phyloP scores from a whole-genome alignment of 768 basidiomycete genomes.

The Lactarius akahatsu region DNA sequence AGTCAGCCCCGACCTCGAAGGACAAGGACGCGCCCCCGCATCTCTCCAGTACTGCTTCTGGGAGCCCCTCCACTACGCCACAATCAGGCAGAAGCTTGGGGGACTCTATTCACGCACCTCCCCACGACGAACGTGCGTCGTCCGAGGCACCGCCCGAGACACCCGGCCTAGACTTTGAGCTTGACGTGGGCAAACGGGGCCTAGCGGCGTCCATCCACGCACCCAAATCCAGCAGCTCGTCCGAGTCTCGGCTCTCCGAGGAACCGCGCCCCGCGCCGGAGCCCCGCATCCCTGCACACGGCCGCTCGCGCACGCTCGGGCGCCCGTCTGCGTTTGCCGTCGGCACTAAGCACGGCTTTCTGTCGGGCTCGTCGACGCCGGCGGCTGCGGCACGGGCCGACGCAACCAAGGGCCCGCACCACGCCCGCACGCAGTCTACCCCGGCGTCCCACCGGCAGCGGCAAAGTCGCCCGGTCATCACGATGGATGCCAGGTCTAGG shows the following conservation, averaged over 20 bases:
- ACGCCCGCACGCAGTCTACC: constrained; percentile 65
- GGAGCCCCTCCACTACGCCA: neutral
- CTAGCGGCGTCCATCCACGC: constrained; percentile 59
- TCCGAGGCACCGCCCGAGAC: constrained; percentile 1
- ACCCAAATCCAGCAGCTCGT: constrained; percentile 35
- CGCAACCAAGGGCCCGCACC: constrained; percentile 35
- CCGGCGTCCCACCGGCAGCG: constrained; percentile 49
- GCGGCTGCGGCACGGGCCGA: constrained; percentile 33
- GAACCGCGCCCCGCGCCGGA: constrained; percentile 32
- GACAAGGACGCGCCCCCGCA: neutral
- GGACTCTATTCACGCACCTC: constrained; percentile 11
- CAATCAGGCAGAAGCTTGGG: constrained; percentile 9
- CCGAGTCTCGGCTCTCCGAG: neutral
- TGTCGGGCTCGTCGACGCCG: constrained; percentile 44
- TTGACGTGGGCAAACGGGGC: constrained; percentile 33
- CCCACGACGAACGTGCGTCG: neutral
- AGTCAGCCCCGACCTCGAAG: neutral
- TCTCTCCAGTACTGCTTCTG: neutral
- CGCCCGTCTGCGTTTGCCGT: constrained; percentile 33
- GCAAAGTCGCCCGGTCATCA: constrained; percentile 63
- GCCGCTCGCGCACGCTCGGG: constrained; percentile 58
- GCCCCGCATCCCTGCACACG: constrained; percentile 44
- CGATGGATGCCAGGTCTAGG: constrained; percentile 66
- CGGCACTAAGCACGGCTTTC: constrained; percentile 30
- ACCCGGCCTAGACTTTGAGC: neutral